phyloP scores from a whole-genome alignment of 371 early-diverging fungal species.

The Haplosporangium sp. region DNA sequence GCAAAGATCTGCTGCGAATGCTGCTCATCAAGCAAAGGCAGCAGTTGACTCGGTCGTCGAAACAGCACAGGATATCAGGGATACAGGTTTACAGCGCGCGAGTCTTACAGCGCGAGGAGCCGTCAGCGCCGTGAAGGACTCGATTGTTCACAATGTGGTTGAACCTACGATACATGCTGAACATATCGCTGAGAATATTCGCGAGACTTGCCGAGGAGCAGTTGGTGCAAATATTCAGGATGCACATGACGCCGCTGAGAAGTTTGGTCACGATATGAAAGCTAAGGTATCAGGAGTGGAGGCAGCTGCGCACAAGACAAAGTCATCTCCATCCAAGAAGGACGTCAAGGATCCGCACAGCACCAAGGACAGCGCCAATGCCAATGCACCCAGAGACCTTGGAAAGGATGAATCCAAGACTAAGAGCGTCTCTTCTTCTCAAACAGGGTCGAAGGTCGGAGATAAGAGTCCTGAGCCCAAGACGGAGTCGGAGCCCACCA shows the following conservation, averaged over 20 bases:
- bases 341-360: not conserved
- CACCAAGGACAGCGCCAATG: not conserved
- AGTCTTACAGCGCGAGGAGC: not conserved
- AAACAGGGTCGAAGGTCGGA: not conserved
- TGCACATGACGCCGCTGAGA: not conserved
- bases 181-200: not conserved
- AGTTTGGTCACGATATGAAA: not conserved
- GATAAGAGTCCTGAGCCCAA: not conserved
- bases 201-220: not conserved
- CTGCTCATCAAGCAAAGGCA: not conserved
- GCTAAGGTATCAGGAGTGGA: not conserved
- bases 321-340: too few species aligned
- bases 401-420: not conserved
- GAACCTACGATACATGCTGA: constrained; percentile 3
- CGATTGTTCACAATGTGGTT: not conserved
- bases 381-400: not conserved
- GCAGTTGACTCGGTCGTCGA: not conserved
- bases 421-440: not conserved
- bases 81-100: not conserved
- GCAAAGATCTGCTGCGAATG: not conserved
- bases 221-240: not conserved
- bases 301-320: not conserved
- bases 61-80: constrained; percentile 2
- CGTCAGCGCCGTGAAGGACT: constrained; percentile 3
- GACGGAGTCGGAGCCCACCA: not conserved